Evolutionary conservation across 2,329 filamentous ascomycete species (phyloP), one percentile per base, ranked within the genome.

Genomic region (Cadophora malorum): DNA sequence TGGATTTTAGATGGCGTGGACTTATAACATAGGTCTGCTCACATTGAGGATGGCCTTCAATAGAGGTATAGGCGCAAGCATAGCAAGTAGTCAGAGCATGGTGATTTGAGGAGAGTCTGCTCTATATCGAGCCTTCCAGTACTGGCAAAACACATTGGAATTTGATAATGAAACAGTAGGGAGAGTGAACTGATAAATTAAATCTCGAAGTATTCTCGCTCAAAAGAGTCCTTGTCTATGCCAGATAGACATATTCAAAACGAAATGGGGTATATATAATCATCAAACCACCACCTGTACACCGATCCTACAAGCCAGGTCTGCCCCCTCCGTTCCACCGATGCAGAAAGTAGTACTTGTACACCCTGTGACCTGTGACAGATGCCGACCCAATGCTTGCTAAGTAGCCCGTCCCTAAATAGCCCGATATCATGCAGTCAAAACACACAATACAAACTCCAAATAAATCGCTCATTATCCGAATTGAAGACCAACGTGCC

Each of bases 241-340:
- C 63, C 63, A 47, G 63, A 56, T 56, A 49, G 50, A 49, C 63
- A 38, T 47, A 45, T 64, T 19, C 52, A 63, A 55, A 63, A 66
- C 58, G 63, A 58, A 64, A 66, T 53, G 55, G 69, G 71, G 71
- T 72, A 72, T 72, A 67, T 62, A 45, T 62, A 52, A 49, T 61
- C 50, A 68, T 63, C 58, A 55, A 62, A 55, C 65, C 65, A 66
- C 68, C 66, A 61, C 59, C 62, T 59, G 23, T 64, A 66, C 64
- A 64, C 61, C 68, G 61, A 59, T 70, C 63, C 65, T 69, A 70
- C 67, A 70, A 70, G 63, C 68, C 64, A 69, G 63, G 60, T 65
- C 63, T 56, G 55, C 62, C 47, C 61, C 45, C 19, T 38, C 33
- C 33, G 35, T 59, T 59, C 35, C 56, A 59, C 56, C 33, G 33